A percentile compares a stretch with the other conserved stretches of the same genome.
phyloP scores from a whole-genome alignment of 192 early-diverging fungal species.

The Coemansia sp. region DNA sequence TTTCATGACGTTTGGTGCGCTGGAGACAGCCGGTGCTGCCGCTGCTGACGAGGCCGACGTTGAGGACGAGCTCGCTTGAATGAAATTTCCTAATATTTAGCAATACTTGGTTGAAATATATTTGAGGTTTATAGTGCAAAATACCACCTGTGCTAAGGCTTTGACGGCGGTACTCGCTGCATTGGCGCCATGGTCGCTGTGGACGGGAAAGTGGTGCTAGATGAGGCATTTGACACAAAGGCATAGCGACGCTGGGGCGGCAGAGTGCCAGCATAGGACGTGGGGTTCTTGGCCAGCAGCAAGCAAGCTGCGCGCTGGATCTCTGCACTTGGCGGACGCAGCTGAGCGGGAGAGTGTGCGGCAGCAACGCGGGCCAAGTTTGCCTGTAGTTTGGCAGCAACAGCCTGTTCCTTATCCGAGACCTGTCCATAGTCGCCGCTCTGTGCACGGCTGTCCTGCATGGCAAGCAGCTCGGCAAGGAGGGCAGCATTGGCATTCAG shows the following conservation, averaged over 20 bases:
- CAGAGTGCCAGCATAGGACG: constrained; percentile 41
- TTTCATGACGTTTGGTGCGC: constrained; percentile 87
- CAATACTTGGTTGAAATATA: neutral
- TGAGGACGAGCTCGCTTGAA: constrained; percentile 55
- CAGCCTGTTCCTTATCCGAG: constrained; percentile 24
- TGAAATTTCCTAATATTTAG: neutral
- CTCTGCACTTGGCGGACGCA: constrained; percentile 32
- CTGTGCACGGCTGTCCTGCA: constrained; percentile 41
- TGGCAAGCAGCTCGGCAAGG: constrained; percentile 24
- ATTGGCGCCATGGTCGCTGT: constrained; percentile 43
- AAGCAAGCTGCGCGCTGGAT: constrained; percentile 32
- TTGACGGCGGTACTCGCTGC: constrained; percentile 16
- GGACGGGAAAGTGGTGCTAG: constrained; percentile 22
- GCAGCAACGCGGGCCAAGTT: constrained; percentile 28
- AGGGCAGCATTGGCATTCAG: constrained; percentile 28
- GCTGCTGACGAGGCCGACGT: constrained; percentile 38
- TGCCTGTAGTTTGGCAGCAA: constrained; percentile 32
- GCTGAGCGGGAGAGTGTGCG: constrained; percentile 20
- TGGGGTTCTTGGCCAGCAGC: constrained; percentile 23
- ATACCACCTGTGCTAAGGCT: neutral
- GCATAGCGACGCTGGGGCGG: constrained; percentile 48
- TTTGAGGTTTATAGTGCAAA: neutral
- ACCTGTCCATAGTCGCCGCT: constrained; percentile 26
- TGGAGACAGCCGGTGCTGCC: constrained; percentile 50
- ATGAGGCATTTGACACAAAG: constrained; percentile 38